Percentiles rank a stretch among this genome's conserved stretches.
phyloP scores from a whole-genome alignment of 345 rosid species.

The Noccaea caerulescens region DNA sequence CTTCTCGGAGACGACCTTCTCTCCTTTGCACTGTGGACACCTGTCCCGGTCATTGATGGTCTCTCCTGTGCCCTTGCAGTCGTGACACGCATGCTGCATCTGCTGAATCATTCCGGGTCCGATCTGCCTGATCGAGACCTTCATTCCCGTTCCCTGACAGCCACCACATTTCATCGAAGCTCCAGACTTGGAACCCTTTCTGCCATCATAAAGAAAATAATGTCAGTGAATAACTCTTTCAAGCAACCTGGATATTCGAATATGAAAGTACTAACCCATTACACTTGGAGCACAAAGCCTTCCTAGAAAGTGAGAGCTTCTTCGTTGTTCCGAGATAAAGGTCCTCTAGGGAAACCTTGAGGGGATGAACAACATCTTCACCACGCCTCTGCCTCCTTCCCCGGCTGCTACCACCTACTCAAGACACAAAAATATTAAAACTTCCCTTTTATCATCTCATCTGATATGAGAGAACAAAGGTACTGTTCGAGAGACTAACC shows the following conservation, averaged over 20 bases:
- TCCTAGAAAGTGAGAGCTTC: slow-evolving; percentile 87
- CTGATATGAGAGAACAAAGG: background rate
- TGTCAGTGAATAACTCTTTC: background rate
- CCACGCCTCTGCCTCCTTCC: slow-evolving; percentile 91
- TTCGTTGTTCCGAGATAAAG: slow-evolving; percentile 72
- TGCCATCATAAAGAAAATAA: slow-evolving; percentile 40
- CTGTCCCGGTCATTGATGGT: slow-evolving; percentile 71
- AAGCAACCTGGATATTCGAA: background rate
- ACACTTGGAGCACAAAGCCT: slow-evolving; percentile 80
- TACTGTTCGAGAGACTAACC: slow-evolving; percentile 30
- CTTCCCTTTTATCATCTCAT: background rate
- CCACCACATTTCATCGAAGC: slow-evolving; percentile 73
- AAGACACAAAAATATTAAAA: background rate
- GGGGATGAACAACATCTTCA: slow-evolving; percentile 80
- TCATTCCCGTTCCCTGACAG: slow-evolving; percentile 89
- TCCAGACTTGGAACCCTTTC: slow-evolving; percentile 93
- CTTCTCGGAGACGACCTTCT: slow-evolving; percentile 80
- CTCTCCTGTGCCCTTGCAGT: slow-evolving; percentile 92
- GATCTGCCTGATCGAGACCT: slow-evolving; percentile 82
- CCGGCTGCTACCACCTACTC: slow-evolving; percentile 66
- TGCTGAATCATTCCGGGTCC: slow-evolving; percentile 97
- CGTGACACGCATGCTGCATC: slow-evolving; percentile 90
- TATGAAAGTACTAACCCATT: slow-evolving; percentile 59
- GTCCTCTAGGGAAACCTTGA: slow-evolving; percentile 82
- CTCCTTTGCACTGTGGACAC: slow-evolving; percentile 84